These are phyloP conservation scores for Penicillium sp. DNA, from an alignment of 2,329 filamentous ascomycete genomes.

Conservation along the genomic window DNA sequence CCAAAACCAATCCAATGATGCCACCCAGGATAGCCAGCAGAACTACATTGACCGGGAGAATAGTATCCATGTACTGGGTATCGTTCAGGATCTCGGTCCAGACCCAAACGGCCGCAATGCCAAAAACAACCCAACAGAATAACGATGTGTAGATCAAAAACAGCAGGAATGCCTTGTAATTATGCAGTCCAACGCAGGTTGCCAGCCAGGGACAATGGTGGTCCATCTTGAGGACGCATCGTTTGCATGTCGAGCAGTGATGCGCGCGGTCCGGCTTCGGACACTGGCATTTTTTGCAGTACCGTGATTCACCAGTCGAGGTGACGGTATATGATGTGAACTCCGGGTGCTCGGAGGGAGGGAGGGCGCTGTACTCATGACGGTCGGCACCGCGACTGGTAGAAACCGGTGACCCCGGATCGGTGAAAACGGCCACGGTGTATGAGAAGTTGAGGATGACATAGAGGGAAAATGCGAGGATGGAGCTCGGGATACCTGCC, in stretches of 20 bases:
- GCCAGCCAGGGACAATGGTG: constrained; percentile 98
- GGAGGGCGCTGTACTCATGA: constrained; percentile 60
- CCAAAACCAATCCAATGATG: constrained; percentile 82
- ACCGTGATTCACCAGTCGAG: constrained; percentile 74
- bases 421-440: constrained; percentile 84
- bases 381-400: constrained; percentile 23
- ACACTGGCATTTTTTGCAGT: constrained; percentile 94
- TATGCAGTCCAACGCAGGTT: constrained; percentile 83
- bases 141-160: constrained; percentile 83
- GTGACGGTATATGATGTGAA: constrained; percentile 83
- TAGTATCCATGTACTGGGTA: constrained; percentile 60
- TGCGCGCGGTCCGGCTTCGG: constrained; percentile 92
- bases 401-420: constrained; percentile 60
- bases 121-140: constrained; percentile 75
- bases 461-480: constrained; percentile 63
- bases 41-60: constrained; percentile 85
- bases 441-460: constrained; percentile 77
- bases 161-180: constrained; percentile 90
- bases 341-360: constrained; percentile 56
- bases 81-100: constrained; percentile 71
- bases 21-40: constrained; percentile 77
- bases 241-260: constrained; percentile 89
- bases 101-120: constrained; percentile 69
- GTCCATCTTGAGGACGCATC: constrained; percentile 98
- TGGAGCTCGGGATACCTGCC: constrained; percentile 43